Percentiles rank a stretch among this genome's conserved stretches.
Evolutionary conservation across 768 basidiomycete genomes (phyloP).

Genomic region (Leccinum uliginosum): DNA sequence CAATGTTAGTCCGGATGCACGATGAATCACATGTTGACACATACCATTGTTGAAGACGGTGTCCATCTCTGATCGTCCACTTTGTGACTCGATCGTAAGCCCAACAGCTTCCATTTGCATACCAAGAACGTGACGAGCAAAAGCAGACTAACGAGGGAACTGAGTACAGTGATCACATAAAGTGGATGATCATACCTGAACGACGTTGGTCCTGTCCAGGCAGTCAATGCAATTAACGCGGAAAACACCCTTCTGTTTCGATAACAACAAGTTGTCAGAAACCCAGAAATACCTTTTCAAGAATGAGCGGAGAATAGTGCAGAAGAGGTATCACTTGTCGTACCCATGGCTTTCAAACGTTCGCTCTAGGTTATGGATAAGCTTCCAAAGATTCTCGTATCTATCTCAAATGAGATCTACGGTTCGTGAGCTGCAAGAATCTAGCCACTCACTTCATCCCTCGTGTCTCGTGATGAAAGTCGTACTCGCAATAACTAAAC

Average conservation of each 20-base stretch:
- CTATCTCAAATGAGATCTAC: slow-evolving; percentile 32
- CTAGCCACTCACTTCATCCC: slow-evolving; percentile 77
- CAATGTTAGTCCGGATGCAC: not conserved
- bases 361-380: slow-evolving; percentile 66
- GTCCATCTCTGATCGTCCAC: slow-evolving; percentile 59
- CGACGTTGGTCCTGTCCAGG: slow-evolving; percentile 91
- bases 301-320: not conserved
- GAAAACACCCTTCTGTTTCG: slow-evolving; percentile 82
- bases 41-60: slow-evolving; percentile 74
- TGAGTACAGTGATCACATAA: slow-evolving; percentile 3
- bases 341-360: slow-evolving; percentile 81
- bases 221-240: slow-evolving; percentile 96
- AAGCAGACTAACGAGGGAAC: slow-evolving; percentile 63
- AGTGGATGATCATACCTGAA: slow-evolving; percentile 52
- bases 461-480: slow-evolving; percentile 90
- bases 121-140: slow-evolving; percentile 78
- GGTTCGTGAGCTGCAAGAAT: not conserved
- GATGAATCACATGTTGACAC: slow-evolving; percentile 4
- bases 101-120: slow-evolving; percentile 73
- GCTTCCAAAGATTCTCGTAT: slow-evolving; percentile 86
- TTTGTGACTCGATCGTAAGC: slow-evolving; percentile 50
- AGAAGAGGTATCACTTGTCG: slow-evolving; percentile 7
- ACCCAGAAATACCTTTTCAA: slow-evolving; percentile 76
- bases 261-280: slow-evolving; percentile 62
- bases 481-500: slow-evolving; percentile 73